A percentile compares a stretch with the other conserved stretches of the same genome.
Evolutionary conservation across 2,329 filamentous ascomycete species (phyloP).

Genomic region (Neofusicoccum parvum): DNA sequence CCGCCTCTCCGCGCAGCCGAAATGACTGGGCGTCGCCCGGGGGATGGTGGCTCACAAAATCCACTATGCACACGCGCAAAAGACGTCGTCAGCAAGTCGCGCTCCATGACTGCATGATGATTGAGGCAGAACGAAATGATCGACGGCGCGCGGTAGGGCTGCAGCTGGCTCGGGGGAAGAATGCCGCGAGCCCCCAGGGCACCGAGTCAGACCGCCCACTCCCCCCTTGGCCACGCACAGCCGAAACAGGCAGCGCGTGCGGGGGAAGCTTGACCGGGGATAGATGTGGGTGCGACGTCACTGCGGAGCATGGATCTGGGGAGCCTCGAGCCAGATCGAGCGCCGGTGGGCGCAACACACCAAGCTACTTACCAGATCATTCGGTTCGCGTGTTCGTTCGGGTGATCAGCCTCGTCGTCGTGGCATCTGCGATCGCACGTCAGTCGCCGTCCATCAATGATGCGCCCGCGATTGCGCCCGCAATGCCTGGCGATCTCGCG

Average conservation of each 20-base stretch:
- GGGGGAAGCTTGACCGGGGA: slow-evolving; percentile 15
- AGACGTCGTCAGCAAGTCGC: slow-evolving; percentile 13
- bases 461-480: slow-evolving; percentile 49
- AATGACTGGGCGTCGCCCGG: background rate
- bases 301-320: slow-evolving; percentile 9
- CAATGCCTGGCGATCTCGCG: slow-evolving; percentile 29
- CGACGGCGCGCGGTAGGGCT: slow-evolving; percentile 20
- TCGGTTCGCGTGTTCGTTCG: slow-evolving; percentile 77
- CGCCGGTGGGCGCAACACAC: slow-evolving; percentile 2
- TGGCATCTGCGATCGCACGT: slow-evolving; percentile 59
- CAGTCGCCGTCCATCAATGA: slow-evolving; percentile 12
- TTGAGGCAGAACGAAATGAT: background rate
- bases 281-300: slow-evolving; percentile 6
- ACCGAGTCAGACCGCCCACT: slow-evolving; percentile 3
- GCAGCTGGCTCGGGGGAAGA: slow-evolving; percentile 18
- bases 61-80: slow-evolving; percentile 23
- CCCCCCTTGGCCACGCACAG: background rate
- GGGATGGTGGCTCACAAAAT: slow-evolving; percentile 26
- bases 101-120: background rate
- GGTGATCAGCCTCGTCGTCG: slow-evolving; percentile 69
- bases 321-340: slow-evolving; percentile 11
- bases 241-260: slow-evolving; percentile 7
- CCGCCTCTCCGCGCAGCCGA: background rate
- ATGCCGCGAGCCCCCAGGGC: slow-evolving; percentile 10
- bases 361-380: slow-evolving; percentile 68